phyloP scores from a whole-genome alignment of 176 grass and related monocot genomes.

The Avena eriantha region DNA sequence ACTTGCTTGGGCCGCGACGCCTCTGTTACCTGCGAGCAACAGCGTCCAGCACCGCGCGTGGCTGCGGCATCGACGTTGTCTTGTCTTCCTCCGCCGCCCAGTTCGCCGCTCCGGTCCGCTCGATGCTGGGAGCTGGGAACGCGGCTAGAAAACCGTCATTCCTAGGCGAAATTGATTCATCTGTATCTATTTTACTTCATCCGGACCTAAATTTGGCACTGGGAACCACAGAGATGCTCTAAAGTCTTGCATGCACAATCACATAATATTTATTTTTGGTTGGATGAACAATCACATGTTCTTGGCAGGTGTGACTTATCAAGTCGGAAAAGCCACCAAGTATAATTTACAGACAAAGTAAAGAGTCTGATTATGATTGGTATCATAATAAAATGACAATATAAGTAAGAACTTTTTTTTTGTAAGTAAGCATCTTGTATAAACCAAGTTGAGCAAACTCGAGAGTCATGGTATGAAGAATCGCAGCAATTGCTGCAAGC shows the following conservation, averaged over 20 bases:
- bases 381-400: background rate
- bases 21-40: too few species aligned
- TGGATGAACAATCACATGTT: background rate
- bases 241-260: background rate
- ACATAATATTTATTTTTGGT: background rate
- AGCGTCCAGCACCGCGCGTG: too few species aligned
- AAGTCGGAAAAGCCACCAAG: background rate
- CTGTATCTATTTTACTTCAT: too few species aligned
- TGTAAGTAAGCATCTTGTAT: slow-evolving; percentile 1
- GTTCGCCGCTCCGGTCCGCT: too few species aligned
- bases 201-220: too few species aligned
- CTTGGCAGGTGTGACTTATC: background rate
- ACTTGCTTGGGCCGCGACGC: too few species aligned
- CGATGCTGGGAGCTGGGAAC: too few species aligned
- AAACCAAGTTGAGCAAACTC: background rate
- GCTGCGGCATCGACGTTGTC: too few species aligned
- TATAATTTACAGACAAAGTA: background rate
- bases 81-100: too few species aligned
- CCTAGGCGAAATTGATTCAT: too few species aligned
- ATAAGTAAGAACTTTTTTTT: background rate
- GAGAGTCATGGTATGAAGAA: background rate
- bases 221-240: too few species aligned
- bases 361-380: background rate
- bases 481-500: slow-evolving; percentile 11
- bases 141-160: too few species aligned